A percentile compares a stretch with the other conserved stretches of the same genome.
Evolutionary conservation across 306 rosid genomes (phyloP).

Genomic region (Prunus campanulata): DNA sequence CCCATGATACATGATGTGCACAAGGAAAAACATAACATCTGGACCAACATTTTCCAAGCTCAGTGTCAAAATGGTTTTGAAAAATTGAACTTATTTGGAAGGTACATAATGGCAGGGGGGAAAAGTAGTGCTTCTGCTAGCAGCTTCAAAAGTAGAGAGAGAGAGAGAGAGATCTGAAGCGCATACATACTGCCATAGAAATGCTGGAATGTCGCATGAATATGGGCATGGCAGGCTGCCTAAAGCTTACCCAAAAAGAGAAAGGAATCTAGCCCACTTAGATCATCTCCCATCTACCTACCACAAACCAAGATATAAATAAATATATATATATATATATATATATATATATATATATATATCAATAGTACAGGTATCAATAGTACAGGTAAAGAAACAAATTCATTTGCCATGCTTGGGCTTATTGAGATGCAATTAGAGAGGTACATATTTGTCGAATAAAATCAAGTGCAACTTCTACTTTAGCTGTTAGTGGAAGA

Average conservation of each 20-base stretch:
- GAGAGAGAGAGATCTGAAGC: constrained; percentile 15
- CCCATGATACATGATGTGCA: background rate
- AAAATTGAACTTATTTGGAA: constrained; percentile 2
- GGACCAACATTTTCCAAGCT: constrained; percentile 11
- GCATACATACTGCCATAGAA: constrained; percentile 20
- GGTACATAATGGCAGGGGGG: background rate
- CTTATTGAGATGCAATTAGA: no score
- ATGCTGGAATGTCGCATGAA: constrained; percentile 31
- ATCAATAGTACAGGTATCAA: background rate
- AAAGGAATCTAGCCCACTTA: constrained; percentile 44
- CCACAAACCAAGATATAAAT: background rate
- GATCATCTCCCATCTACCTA: constrained; percentile 38
- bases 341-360: no score
- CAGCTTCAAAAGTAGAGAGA: constrained; percentile 21
- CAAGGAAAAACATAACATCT: background rate
- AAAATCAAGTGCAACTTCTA: no score
- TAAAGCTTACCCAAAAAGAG: constrained; percentile 31
- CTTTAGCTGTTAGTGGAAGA: no score
- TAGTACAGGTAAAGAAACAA: constrained; percentile 14
- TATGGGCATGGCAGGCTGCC: constrained; percentile 45
- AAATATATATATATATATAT: background rate
- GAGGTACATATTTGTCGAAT: no score
- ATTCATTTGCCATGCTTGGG: constrained; percentile 22
- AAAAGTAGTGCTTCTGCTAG: background rate
- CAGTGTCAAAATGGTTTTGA: background rate